phyloP scores from a whole-genome alignment of 1,284 basidiomycete species.

The Ceratobasidium sp. region DNA sequence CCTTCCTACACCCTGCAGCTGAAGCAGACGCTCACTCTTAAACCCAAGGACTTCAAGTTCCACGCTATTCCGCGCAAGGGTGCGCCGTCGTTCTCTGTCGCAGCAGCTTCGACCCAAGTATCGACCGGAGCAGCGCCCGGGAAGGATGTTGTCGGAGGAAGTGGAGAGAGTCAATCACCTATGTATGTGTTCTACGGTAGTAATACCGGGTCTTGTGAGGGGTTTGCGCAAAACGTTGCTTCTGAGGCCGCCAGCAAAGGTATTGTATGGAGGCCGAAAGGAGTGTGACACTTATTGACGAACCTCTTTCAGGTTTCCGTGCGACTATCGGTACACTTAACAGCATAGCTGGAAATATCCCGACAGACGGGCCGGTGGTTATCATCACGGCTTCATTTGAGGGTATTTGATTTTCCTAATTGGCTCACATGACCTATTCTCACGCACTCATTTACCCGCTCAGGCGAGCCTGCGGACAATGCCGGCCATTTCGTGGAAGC shows the following conservation, averaged over 20 bases:
- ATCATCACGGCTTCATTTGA: slow-evolving; percentile 70
- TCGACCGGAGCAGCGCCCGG: slow-evolving; percentile 5
- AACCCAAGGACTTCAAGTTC: slow-evolving; percentile 55
- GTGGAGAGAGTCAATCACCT: background rate
- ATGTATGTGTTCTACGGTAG: slow-evolving; percentile 49
- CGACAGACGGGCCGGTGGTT: slow-evolving; percentile 65
- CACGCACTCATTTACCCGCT: background rate
- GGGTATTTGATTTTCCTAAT: slow-evolving; percentile 54
- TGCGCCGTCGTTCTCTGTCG: slow-evolving; percentile 35
- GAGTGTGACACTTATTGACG: background rate
- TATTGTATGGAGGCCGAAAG: background rate
- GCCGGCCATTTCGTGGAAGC: slow-evolving; percentile 66
- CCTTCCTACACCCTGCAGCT: slow-evolving; percentile 53
- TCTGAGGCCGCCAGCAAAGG: slow-evolving; percentile 40
- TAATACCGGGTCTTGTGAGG: slow-evolving; percentile 48
- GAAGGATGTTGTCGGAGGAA: slow-evolving; percentile 25
- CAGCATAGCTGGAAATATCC: slow-evolving; percentile 61
- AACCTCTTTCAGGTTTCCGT: slow-evolving; percentile 60
- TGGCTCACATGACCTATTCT: background rate
- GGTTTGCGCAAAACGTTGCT: slow-evolving; percentile 47
- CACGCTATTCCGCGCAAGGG: slow-evolving; percentile 53
- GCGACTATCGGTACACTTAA: slow-evolving; percentile 64
- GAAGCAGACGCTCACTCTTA: slow-evolving; percentile 56
- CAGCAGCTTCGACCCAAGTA: slow-evolving; percentile 6
- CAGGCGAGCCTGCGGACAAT: slow-evolving; percentile 67